Conservation (phyloP, 768 basidiomycete species). For the Multifurca ochricompacta region DNA sequence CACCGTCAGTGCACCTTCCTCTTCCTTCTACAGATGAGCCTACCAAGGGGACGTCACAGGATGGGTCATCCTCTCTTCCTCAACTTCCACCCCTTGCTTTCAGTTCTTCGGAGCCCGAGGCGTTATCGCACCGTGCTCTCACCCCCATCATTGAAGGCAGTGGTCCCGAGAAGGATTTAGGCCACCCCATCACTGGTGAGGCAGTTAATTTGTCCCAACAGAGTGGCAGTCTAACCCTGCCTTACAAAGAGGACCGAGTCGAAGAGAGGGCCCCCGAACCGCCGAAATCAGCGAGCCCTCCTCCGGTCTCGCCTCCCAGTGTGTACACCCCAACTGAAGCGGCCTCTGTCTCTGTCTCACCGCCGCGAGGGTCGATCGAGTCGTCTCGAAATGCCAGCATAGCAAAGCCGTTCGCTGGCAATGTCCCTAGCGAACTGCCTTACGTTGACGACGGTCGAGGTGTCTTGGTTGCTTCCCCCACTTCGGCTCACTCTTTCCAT, state of each 20-base stretch:
- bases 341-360: background rate
- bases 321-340: slow-evolving; percentile 3
- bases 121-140: slow-evolving; percentile 7
- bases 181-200: background rate
- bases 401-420: background rate
- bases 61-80: slow-evolving; percentile 22
- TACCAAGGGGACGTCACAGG: background rate
- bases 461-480: background rate
- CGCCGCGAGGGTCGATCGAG: background rate
- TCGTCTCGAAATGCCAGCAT: background rate
- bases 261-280: background rate
- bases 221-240: background rate
- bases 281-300: background rate
- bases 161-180: slow-evolving; percentile 20
- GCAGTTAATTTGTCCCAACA: background rate
- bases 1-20: slow-evolving; percentile 5
- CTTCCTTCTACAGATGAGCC: slow-evolving; percentile 8
- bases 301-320: background rate
- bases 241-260: background rate
- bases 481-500: background rate
- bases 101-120: slow-evolving; percentile 23
- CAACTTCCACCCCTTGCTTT: slow-evolving; percentile 60
- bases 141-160: slow-evolving; percentile 60
- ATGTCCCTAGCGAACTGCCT: background rate
- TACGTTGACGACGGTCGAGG: background rate